These are phyloP conservation scores for Suillus fuscotomentosus DNA, from an alignment of 768 basidiomycete genomes.

Conservation along the genomic window DNA sequence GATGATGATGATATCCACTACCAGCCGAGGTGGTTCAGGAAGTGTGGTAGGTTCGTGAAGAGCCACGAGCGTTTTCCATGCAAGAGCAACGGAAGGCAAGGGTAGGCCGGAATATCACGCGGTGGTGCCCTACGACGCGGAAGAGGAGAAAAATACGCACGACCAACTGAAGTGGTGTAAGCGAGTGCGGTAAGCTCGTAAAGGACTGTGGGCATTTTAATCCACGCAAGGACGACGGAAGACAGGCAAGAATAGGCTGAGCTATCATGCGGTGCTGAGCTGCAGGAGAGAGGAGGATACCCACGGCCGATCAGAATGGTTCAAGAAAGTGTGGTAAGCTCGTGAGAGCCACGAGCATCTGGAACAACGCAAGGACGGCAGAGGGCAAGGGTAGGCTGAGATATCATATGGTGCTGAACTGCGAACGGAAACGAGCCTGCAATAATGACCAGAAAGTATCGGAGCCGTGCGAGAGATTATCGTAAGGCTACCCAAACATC, in stretches of 20 bases:
- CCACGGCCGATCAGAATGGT: background rate
- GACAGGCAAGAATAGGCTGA: background rate
- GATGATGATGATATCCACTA: background rate
- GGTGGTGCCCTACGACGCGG: background rate
- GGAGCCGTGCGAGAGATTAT: background rate
- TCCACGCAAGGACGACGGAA: background rate
- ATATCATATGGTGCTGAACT: background rate
- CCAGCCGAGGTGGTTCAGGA: background rate
- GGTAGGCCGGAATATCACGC: background rate
- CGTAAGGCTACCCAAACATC: background rate
- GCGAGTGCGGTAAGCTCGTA: background rate
- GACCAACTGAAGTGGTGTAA: background rate
- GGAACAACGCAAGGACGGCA: background rate
- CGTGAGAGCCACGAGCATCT: background rate
- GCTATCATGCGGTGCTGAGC: background rate
- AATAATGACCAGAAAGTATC: background rate
- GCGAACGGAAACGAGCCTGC: background rate
- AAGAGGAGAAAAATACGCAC: background rate
- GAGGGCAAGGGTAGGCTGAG: background rate
- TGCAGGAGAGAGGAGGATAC: background rate
- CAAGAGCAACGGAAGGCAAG: background rate
- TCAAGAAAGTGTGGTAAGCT: background rate
- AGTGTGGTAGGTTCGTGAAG: background rate
- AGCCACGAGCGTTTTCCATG: background rate
- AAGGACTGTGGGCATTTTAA: background rate